Conservation (phyloP, 345 rosid species). For the Tarenaya hassleriana region DNA sequence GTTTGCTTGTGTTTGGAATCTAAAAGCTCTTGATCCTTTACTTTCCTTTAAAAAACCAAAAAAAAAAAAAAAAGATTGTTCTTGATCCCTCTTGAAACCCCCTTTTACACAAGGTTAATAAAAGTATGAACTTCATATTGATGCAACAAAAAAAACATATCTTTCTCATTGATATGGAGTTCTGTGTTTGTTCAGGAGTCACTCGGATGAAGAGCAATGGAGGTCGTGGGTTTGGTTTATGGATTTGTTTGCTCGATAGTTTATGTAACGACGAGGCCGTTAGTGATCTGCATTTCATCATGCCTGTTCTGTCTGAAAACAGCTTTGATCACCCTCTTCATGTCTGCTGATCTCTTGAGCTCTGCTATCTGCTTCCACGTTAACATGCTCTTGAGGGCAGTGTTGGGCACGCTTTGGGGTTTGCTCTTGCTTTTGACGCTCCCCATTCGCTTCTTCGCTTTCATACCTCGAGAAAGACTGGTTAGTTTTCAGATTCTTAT, state of each 20-base stretch:
- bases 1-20: too few relatives aligned
- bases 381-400: constrained; percentile 38
- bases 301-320: constrained; percentile 37
- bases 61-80: too few relatives aligned
- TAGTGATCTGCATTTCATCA: constrained; percentile 34
- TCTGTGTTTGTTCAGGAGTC: constrained; percentile 7
- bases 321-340: constrained; percentile 35
- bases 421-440: constrained; percentile 35
- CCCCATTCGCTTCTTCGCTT: constrained; percentile 50
- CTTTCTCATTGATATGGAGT: too few relatives aligned
- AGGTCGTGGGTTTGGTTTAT: constrained; percentile 27
- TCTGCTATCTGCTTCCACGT: constrained; percentile 43
- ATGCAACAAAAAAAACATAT: too few relatives aligned
- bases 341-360: constrained; percentile 46
- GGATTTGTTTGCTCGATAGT: constrained; percentile 28
- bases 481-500: constrained; percentile 33
- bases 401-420: constrained; percentile 40
- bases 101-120: too few relatives aligned
- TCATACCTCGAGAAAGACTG: constrained; percentile 56
- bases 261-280: constrained; percentile 38
- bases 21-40: too few relatives aligned
- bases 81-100: too few relatives aligned
- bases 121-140: too few relatives aligned
- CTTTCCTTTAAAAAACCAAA: too few relatives aligned
- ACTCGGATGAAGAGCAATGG: constrained; percentile 14